These are phyloP conservation scores for Hymenotorrendiella dingleyae DNA, from an alignment of 2,329 filamentous ascomycete species.

Conservation along the genomic window DNA sequence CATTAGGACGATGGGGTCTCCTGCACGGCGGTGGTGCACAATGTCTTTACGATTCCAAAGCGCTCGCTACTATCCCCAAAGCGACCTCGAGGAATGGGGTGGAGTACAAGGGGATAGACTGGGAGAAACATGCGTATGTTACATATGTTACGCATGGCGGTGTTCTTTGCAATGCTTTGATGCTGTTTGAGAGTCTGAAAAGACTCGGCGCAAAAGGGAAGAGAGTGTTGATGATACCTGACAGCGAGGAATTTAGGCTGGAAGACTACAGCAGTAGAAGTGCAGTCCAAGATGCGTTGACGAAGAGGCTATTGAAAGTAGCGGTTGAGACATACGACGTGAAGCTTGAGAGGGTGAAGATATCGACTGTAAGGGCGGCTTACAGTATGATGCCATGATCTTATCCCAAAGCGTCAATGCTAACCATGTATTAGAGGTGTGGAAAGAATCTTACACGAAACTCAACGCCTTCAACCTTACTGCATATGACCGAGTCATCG, in stretches of 20 bases:
- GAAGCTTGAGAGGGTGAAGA: constrained; percentile 37
- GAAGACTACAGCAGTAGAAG: constrained; percentile 30
- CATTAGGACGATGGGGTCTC: constrained; percentile 1
- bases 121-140: constrained; percentile 42
- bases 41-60: constrained; percentile 6
- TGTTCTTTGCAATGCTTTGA: constrained; percentile 45
- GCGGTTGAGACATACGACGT: constrained; percentile 41
- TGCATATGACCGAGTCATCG: constrained; percentile 40
- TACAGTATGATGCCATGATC: constrained; percentile 32
- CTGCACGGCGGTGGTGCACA: constrained; percentile 1
- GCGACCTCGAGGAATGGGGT: background rate
- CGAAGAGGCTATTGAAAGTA: constrained; percentile 33
- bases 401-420: background rate
- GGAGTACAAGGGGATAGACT: constrained; percentile 30
- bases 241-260: constrained; percentile 13
- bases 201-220: constrained; percentile 38
- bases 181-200: constrained; percentile 42
- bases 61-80: background rate
- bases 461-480: constrained; percentile 63
- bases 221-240: constrained; percentile 42
- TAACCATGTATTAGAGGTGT: constrained; percentile 13
- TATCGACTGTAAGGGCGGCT: constrained; percentile 35
- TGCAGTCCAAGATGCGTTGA: constrained; percentile 24
- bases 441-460: constrained; percentile 52
- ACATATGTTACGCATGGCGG: constrained; percentile 44